Evolutionary conservation across 805 yeast genomes (phyloP).

Genomic region (Ogataea dorogensis): DNA sequence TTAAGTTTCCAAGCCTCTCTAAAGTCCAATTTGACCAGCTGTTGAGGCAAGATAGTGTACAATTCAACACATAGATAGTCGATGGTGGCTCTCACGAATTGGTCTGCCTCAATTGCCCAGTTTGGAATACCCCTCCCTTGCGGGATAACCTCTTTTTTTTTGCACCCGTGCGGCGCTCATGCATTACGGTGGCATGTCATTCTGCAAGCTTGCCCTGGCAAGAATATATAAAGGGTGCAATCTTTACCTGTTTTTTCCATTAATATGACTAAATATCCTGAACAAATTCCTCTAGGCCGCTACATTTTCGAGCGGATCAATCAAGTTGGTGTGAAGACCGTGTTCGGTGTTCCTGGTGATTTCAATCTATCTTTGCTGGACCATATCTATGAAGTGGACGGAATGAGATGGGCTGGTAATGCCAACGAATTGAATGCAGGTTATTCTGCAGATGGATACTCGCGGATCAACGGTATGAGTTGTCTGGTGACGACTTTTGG

Average conservation of each 20-base stretch:
- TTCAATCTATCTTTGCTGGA: constrained; percentile 72
- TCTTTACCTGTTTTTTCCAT: not conserved
- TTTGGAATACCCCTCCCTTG: constrained; percentile 2
- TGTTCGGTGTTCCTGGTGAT: constrained; percentile 83
- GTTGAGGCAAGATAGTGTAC: not conserved
- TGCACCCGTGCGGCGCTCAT: constrained; percentile 8
- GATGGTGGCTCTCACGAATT: too few species aligned
- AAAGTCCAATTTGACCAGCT: not conserved
- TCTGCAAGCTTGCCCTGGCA: constrained; percentile 6
- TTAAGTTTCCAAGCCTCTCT: not conserved
- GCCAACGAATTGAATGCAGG: constrained; percentile 90
- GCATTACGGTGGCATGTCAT: constrained; percentile 11
- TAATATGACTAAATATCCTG: constrained; percentile 15
- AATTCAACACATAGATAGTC: not conserved
- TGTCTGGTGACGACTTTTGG: constrained; percentile 84
- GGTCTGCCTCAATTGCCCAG: not conserved
- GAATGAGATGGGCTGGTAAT: constrained; percentile 86
- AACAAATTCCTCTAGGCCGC: constrained; percentile 63
- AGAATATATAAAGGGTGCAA: constrained; percentile 3
- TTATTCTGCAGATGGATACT: constrained; percentile 86
- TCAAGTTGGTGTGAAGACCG: constrained; percentile 67
- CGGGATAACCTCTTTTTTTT: not conserved
- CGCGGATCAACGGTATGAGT: constrained; percentile 74
- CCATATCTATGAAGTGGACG: constrained; percentile 70
- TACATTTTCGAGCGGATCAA: constrained; percentile 75